Evolutionary conservation across 2,329 filamentous ascomycete species (phyloP), one percentile per base, ranked within the genome.

Genomic region (Atkinsonella texensis): DNA sequence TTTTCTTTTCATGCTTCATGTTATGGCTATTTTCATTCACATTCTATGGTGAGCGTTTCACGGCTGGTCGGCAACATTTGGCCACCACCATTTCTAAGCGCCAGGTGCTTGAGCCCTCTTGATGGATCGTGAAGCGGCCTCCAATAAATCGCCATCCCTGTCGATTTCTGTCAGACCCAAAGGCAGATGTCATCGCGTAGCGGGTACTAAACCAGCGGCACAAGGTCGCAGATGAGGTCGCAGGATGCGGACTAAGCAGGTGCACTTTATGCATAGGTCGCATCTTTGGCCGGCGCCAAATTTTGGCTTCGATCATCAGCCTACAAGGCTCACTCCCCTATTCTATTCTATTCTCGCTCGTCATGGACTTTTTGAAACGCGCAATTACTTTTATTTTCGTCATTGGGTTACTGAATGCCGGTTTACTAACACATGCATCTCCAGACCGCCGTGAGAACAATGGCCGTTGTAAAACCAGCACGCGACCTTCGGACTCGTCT

Each of bases 401-500:
- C 4, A 35, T n/a, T 11, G 8, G 13, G 35, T 18, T 12, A 13
- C n/a, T n/a, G 6, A 49, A 15, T 11, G 20, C 18, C 9, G 15
- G n/a, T 12, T 35, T 7, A 45, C 46, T 48, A 45, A 50, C 42
- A 28, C 18, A 23, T 48, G 41, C 32, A 35, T 43, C 8, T 61
- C 57, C 62, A 87, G 81, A 83, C 84, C 48, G 78, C 79, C 9
- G 70, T 87, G 52, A 81, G 82, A 55, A 83, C 80, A 32, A 73
- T 91, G 55, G 74, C 78, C 52, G 80, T 84, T 61, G 75, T 82
- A 55, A 91, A 90, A 67, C 85, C 89, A 54, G 84, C 84, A 50
- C 79, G 87, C 52, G 89, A 95, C 67, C 73, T 98, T 47, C 87
- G 89, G 61, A 84, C 85, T 1, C 80, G 90, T 58, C 76, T 98